Percentiles rank a stretch among this genome's conserved stretches.
Evolutionary conservation across 108 stramenopile genomes (phyloP).

Genomic region (Cyclostephanos tholiformis): DNA sequence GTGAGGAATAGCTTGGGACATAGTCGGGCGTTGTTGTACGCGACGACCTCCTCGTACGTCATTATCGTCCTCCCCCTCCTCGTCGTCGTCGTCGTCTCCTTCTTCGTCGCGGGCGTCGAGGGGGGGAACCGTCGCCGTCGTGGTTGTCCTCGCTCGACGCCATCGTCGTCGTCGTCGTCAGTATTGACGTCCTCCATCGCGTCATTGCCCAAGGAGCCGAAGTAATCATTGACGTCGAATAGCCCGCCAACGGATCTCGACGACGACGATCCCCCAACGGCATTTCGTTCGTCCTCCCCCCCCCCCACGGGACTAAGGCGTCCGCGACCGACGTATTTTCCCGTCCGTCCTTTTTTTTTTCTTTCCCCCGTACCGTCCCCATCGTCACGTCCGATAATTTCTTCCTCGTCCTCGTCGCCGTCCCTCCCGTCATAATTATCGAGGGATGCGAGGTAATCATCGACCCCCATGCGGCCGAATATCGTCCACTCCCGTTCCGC

Average conservation of each 20-base stretch:
- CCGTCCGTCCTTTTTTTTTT: not conserved
- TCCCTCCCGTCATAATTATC: slow-evolving; percentile 5
- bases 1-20: slow-evolving; percentile 65
- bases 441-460: slow-evolving; percentile 42
- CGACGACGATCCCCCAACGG: not conserved
- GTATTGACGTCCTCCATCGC: not conserved
- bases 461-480: slow-evolving; percentile 16
- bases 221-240: slow-evolving; percentile 31
- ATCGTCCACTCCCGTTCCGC: slow-evolving; percentile 3
- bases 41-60: slow-evolving; percentile 29
- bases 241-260: slow-evolving; percentile 1
- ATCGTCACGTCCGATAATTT: too few relatives aligned
- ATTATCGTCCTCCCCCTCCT: not conserved
- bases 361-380: not conserved
- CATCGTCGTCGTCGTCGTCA: slow-evolving; percentile 2
- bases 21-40: slow-evolving; percentile 35
- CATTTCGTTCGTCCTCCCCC: not conserved
- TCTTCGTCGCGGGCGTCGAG: not conserved
- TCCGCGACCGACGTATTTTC: slow-evolving; percentile 22
- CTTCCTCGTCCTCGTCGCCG: not conserved
- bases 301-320: not conserved
- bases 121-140: not conserved
- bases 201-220: slow-evolving; percentile 16
- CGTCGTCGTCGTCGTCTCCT: not conserved
- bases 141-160: not conserved